These are phyloP conservation scores for Dipteronia sinensis DNA, from an alignment of 345 rosid species.

Conservation along the genomic window DNA sequence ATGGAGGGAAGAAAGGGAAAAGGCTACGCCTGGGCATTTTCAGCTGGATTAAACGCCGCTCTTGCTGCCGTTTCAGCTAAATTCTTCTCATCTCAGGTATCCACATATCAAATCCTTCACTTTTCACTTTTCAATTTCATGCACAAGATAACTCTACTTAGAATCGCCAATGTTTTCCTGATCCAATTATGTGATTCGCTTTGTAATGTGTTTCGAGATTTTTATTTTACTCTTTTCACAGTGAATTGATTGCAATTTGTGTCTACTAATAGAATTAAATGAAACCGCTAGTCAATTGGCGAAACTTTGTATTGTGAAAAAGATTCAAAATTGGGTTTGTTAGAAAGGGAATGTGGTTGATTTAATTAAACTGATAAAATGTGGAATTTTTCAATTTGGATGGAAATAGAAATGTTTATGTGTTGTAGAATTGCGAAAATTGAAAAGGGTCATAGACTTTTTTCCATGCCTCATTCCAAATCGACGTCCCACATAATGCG, in stretches of 20 bases:
- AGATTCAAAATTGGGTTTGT: not conserved
- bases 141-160: too few species aligned
- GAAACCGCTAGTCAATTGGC: not conserved
- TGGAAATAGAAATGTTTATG: not conserved
- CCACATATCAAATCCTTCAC: not conserved
- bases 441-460: too few species aligned
- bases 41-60: constrained; percentile 80
- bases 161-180: too few species aligned
- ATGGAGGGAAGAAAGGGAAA: constrained; percentile 33
- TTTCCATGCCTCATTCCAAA: too few species aligned
- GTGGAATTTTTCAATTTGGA: not conserved
- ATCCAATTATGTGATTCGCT: too few species aligned
- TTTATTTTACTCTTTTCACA: too few species aligned
- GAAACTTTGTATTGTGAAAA: not conserved
- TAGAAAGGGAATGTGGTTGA: not conserved
- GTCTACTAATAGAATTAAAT: too few species aligned
- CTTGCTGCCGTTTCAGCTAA: constrained; percentile 81
- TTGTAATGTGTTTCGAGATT: too few species aligned
- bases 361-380: too few species aligned
- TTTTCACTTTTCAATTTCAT: not conserved
- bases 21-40: constrained; percentile 75
- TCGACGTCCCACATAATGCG: too few species aligned
- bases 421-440: too few species aligned
- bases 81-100: constrained; percentile 54
- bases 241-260: too few species aligned